These are phyloP conservation scores for Plasmodium inui DNA, from an alignment of 169 alveolate genomes.

Conservation along the genomic window DNA sequence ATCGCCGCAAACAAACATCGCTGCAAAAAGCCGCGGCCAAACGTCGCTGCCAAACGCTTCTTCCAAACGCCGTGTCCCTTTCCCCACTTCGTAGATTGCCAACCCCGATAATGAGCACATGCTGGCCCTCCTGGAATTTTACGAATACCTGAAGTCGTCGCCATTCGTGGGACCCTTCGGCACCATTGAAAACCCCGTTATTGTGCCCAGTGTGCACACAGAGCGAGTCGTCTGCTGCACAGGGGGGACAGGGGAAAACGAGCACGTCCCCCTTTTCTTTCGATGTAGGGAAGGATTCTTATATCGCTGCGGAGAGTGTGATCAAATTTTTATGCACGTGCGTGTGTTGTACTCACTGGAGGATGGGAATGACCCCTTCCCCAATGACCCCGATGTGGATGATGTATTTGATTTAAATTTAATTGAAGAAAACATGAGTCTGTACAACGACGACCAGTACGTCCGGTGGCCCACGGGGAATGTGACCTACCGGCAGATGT, in stretches of 20 bases:
- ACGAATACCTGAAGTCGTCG: constrained; percentile 90
- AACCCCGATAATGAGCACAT: constrained; percentile 88
- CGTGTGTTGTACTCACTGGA: constrained; percentile 87
- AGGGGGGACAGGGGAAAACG: constrained; percentile 93
- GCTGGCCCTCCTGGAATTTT: constrained; percentile 90
- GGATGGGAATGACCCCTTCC: constrained; percentile 91
- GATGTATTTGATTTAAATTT: constrained; percentile 89
- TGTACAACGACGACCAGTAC: constrained; percentile 89
- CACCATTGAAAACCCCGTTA: constrained; percentile 90
- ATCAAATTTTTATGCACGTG: constrained; percentile 93
- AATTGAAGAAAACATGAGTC: constrained; percentile 87
- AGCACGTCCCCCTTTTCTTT: constrained; percentile 89
- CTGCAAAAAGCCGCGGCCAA: too few relatives aligned
- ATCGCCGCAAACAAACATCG: too few relatives aligned
- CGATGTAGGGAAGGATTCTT: constrained; percentile 92
- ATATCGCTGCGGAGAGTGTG: constrained; percentile 94
- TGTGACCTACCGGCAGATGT: constrained; percentile 85
- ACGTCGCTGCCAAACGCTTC: too few relatives aligned
- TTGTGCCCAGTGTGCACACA: constrained; percentile 89
- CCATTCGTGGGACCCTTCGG: constrained; percentile 93
- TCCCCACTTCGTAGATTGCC: constrained; percentile 74
- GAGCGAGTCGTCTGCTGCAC: constrained; percentile 91
- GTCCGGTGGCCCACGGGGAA: constrained; percentile 89
- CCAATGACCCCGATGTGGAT: constrained; percentile 89
- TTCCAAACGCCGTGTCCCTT: not conserved